Evolutionary conservation across 2,329 filamentous ascomycete species (phyloP).

Genomic region (Thermoascus crustaceus): DNA sequence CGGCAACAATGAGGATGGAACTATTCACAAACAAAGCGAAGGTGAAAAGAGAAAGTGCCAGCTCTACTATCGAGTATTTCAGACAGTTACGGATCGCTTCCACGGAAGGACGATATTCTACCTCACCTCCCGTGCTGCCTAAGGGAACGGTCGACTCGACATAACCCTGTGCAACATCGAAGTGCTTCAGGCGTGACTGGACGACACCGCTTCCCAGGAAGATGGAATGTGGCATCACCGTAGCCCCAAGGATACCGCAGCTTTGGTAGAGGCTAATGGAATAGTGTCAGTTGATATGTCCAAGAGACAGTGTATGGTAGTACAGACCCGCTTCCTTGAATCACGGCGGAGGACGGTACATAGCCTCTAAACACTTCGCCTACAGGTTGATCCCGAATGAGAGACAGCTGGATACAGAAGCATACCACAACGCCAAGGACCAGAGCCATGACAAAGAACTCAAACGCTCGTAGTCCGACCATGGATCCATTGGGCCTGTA

Average conservation of each 20-base stretch:
- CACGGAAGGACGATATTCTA: constrained; percentile 62
- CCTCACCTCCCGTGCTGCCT: constrained; percentile 39
- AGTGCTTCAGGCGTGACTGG: constrained; percentile 45
- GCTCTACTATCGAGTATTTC: constrained; percentile 63
- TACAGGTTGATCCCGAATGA: constrained; percentile 41
- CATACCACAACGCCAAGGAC: constrained; percentile 50
- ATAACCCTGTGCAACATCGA: constrained; percentile 36
- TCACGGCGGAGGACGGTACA: constrained; percentile 45
- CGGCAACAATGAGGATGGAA: constrained; percentile 73
- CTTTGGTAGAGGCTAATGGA: constrained; percentile 43
- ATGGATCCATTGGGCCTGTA: constrained; percentile 47
- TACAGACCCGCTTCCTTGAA: constrained; percentile 44
- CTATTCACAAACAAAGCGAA: constrained; percentile 81
- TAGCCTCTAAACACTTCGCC: constrained; percentile 49
- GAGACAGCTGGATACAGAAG: constrained; percentile 49
- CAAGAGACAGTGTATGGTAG: neutral
- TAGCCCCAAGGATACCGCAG: constrained; percentile 46
- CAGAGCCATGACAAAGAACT: constrained; percentile 46
- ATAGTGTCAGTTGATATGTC: constrained; percentile 7
- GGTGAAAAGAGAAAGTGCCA: constrained; percentile 65
- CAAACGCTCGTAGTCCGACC: constrained; percentile 44
- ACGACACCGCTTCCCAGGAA: constrained; percentile 51
- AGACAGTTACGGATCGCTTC: constrained; percentile 65
- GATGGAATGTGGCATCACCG: constrained; percentile 54
- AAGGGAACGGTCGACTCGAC: constrained; percentile 21